Conservation (phyloP, 306 rosid genomes). For the Cyamopsis tetragonoloba region DNA sequence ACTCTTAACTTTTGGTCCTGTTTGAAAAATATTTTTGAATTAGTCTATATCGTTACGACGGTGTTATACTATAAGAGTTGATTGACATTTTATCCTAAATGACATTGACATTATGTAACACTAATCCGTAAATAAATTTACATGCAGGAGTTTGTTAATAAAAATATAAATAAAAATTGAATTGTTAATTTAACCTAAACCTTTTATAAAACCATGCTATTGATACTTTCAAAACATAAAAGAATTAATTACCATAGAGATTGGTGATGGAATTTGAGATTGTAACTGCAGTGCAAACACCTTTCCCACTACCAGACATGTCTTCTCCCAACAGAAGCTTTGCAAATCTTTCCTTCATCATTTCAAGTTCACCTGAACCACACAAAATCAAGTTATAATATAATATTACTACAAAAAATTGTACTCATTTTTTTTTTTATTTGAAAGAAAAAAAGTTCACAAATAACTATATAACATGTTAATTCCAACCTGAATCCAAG, state of each 20-base stretch:
- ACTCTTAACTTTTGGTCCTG: too few species aligned
- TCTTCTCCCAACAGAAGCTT: conserved; percentile 95
- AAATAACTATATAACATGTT: neutral
- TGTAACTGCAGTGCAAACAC: conserved; percentile 88
- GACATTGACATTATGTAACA: too few species aligned
- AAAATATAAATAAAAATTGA: too few species aligned
- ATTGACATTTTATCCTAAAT: too few species aligned
- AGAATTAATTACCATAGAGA: conserved; percentile 82
- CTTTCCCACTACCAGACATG: conserved; percentile 98
- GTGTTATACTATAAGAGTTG: too few species aligned
- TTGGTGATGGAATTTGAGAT: conserved; percentile 92
- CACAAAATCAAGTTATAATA: conserved; percentile 17
- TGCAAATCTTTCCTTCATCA: conserved; percentile 88
- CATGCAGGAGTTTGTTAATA: too few species aligned
- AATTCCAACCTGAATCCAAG: conserved; percentile 57
- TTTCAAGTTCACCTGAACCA: conserved; percentile 52
- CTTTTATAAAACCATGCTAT: neutral
- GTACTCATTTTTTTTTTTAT: too few species aligned
- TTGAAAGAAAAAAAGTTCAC: neutral
- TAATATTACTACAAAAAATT: neutral
- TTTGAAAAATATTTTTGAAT: too few species aligned
- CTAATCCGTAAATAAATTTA: too few species aligned
- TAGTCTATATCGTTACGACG: too few species aligned
- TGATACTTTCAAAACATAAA: neutral
- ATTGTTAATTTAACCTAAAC: too few species aligned